A percentile compares a stretch with the other conserved stretches of the same genome.
Conservation (phyloP, 352 stramenopile genomes). For the Phytopythium mirpurense region DNA sequence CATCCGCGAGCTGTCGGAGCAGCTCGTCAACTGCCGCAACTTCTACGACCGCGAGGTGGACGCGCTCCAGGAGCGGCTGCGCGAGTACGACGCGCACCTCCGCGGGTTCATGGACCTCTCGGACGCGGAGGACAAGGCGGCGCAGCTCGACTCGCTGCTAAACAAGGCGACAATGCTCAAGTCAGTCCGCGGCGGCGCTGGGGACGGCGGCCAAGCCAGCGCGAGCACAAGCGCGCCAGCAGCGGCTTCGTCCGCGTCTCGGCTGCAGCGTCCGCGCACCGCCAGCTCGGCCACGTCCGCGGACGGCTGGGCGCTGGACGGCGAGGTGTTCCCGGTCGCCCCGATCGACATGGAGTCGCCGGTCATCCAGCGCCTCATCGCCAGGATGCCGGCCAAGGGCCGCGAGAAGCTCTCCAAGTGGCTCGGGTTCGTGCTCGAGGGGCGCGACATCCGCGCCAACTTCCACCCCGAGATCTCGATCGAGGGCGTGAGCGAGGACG, state of each 20-base stretch:
- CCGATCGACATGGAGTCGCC: constrained; percentile 78
- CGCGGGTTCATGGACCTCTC: constrained; percentile 36
- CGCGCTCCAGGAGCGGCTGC: constrained; percentile 36
- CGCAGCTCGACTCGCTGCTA: constrained; percentile 42
- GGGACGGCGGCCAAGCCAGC: background rate
- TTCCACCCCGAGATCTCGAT: constrained; percentile 72
- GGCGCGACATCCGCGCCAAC: constrained; percentile 62
- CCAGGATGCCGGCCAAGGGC: constrained; percentile 56
- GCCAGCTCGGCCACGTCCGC: constrained; percentile 23
- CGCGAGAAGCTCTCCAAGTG: constrained; percentile 69
- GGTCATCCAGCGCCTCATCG: constrained; percentile 58
- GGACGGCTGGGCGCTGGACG: constrained; percentile 51
- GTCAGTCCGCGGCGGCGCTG: constrained; percentile 48
- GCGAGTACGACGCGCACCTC: constrained; percentile 44
- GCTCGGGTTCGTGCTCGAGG: constrained; percentile 65
- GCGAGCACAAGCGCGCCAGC: background rate
- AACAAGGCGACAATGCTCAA: constrained; percentile 53
- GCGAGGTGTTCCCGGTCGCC: constrained; percentile 57
- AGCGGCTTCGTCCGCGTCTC: constrained; percentile 8
- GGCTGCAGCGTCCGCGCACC: constrained; percentile 12
- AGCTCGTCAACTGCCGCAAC: constrained; percentile 41
- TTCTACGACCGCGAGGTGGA: constrained; percentile 53
- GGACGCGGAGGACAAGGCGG: constrained; percentile 32
- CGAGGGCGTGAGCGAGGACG: constrained; percentile 55
- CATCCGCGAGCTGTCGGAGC: constrained; percentile 37